Conservation (phyloP, 495 filamentous ascomycete genomes). For the Penicillium antarcticum region DNA sequence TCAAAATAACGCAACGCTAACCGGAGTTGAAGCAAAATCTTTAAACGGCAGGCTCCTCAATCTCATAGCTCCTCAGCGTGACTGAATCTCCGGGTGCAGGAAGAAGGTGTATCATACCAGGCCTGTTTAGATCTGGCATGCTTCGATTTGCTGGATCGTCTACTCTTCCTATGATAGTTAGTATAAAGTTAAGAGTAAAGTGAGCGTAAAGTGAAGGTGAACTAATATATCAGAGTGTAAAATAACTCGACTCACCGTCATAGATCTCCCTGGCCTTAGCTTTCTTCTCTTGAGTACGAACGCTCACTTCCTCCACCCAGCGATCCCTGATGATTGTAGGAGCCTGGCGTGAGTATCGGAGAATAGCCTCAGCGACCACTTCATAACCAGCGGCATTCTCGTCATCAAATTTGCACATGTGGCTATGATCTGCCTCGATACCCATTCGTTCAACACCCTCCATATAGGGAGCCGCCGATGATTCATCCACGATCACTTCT, state of each 20-base stretch:
- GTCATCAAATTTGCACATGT: conserved; percentile 83
- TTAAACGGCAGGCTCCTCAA: conserved; percentile 36
- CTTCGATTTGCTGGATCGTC: conserved; percentile 21
- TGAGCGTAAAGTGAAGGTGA: no score
- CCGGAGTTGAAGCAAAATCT: background rate
- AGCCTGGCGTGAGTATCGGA: conserved; percentile 63
- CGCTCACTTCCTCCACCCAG: conserved; percentile 62
- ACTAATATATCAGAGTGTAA: no score
- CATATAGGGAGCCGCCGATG: conserved; percentile 69
- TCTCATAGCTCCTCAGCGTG: conserved; percentile 37
- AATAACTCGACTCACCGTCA: conserved; percentile 16
- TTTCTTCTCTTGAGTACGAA: conserved; percentile 41
- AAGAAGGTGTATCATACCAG: conserved; percentile 33
- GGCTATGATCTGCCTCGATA: conserved; percentile 80
- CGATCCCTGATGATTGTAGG: conserved; percentile 53
- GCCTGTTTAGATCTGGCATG: conserved; percentile 20
- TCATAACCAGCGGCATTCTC: conserved; percentile 70
- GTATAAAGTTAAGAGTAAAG: background rate
- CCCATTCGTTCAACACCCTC: conserved; percentile 73
- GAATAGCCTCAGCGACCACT: conserved; percentile 66
- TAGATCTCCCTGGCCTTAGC: conserved; percentile 39
- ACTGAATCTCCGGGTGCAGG: conserved; percentile 24
- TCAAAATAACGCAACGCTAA: background rate
- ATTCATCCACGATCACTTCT: conserved; percentile 66
- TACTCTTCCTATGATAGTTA: conserved; percentile 15